phyloP scores from a whole-genome alignment of 306 rosid species.

The Pyrus communis region DNA sequence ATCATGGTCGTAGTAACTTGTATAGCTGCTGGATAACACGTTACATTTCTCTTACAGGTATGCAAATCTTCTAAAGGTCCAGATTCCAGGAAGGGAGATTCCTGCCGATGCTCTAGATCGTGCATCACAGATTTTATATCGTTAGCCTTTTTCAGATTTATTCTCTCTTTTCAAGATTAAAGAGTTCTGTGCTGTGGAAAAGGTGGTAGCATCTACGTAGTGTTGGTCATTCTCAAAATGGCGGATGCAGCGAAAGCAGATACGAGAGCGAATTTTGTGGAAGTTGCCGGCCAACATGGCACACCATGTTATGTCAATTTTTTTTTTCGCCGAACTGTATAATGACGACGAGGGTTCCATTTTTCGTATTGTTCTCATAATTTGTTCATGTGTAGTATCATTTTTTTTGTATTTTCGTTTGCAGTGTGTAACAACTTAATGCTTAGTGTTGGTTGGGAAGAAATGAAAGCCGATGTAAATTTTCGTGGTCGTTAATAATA shows the following conservation, averaged over 20 bases:
- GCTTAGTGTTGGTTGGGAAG: background rate
- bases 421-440: slow-evolving; percentile 1
- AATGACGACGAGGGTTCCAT: background rate
- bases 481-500: slow-evolving; percentile 7
- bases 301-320: background rate
- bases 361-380: slow-evolving; percentile 15
- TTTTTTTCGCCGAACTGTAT: background rate
- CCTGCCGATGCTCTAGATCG: slow-evolving; percentile 75
- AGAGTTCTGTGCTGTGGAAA: slow-evolving; percentile 9
- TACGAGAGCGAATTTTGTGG: slow-evolving; percentile 10
- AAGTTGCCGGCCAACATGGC: slow-evolving; percentile 7
- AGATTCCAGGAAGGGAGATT: slow-evolving; percentile 89
- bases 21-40: slow-evolving; percentile 7
- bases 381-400: slow-evolving; percentile 33
- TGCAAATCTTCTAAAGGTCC: slow-evolving; percentile 71
- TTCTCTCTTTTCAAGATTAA: background rate
- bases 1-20: background rate
- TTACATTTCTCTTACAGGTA: slow-evolving; percentile 53
- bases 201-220: slow-evolving; percentile 9
- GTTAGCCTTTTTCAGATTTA: slow-evolving; percentile 26
- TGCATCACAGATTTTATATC: slow-evolving; percentile 53
- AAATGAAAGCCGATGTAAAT: slow-evolving; percentile 28
- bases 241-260: slow-evolving; percentile 25
- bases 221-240: slow-evolving; percentile 10
- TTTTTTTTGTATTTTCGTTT: slow-evolving; percentile 17